phyloP scores from a whole-genome alignment of 2,329 filamentous ascomycete genomes.

The Diaporthe ampelina region DNA sequence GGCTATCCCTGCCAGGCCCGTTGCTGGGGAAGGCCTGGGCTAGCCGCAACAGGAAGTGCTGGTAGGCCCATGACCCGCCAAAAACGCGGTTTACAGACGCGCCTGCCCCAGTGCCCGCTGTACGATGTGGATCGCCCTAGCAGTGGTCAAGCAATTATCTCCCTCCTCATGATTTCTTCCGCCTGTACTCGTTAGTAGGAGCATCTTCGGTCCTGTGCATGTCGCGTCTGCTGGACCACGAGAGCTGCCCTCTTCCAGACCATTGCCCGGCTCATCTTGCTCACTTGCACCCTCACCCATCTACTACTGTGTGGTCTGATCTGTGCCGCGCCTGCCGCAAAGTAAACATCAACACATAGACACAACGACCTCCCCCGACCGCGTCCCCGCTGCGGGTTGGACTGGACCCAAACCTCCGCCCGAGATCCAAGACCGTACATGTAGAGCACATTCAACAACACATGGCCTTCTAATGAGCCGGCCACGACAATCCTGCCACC shows the following conservation, averaged over 20 bases:
- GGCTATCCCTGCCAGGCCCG: background rate
- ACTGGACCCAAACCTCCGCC: background rate
- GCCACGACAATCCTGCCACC: background rate
- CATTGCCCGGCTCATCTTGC: background rate
- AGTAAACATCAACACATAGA: slow-evolving; percentile 16
- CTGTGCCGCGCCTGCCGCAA: slow-evolving; percentile 11
- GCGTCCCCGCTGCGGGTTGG: background rate
- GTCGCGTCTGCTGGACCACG: background rate
- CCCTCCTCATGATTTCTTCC: background rate
- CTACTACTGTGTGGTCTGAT: background rate
- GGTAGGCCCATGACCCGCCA: background rate
- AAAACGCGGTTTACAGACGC: slow-evolving; percentile 27
- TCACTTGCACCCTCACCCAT: background rate
- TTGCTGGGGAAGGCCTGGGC: slow-evolving; percentile 17
- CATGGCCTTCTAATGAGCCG: slow-evolving; percentile 22
- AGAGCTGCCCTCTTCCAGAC: background rate
- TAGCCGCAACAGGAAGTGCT: slow-evolving; percentile 2
- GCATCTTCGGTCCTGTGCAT: background rate
- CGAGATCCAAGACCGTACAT: background rate
- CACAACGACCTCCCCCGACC: slow-evolving; percentile 1
- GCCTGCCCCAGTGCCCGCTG: slow-evolving; percentile 9
- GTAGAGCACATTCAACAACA: background rate
- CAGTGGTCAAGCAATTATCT: background rate
- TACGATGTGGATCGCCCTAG: slow-evolving; percentile 7
- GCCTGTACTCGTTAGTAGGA: background rate